A percentile compares a stretch with the other conserved stretches of the same genome.
phyloP scores from a whole-genome alignment of 2,329 filamentous ascomycete genomes.

The Capronia epimyces region DNA sequence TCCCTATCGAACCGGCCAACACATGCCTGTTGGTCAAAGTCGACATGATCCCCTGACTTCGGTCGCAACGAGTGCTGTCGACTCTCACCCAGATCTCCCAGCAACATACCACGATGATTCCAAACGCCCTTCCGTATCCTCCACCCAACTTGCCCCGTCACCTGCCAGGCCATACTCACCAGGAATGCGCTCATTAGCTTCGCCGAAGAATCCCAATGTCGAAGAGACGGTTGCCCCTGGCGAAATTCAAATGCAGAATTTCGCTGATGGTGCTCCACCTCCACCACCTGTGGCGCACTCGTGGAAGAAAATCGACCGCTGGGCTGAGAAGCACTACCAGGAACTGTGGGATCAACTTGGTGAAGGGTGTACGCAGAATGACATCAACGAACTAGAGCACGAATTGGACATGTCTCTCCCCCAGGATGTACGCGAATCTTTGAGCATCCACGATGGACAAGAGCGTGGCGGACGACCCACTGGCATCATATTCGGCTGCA shows the following conservation, averaged over 20 bases:
- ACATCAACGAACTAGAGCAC: constrained; percentile 94
- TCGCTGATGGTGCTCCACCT: constrained; percentile 84
- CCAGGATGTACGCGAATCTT: constrained; percentile 85
- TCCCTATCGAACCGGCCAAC: constrained; percentile 82
- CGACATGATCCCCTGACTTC: constrained; percentile 78
- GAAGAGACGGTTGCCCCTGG: constrained; percentile 53
- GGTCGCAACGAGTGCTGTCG: constrained; percentile 75
- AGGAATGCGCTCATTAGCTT: constrained; percentile 67
- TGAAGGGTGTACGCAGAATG: constrained; percentile 86
- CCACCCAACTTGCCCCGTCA: constrained; percentile 52
- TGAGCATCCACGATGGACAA: constrained; percentile 91
- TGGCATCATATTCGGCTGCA: constrained; percentile 85
- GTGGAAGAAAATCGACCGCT: constrained; percentile 88
- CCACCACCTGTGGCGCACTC: constrained; percentile 82
- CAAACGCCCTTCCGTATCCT: constrained; percentile 47
- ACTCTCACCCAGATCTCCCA: constrained; percentile 79
- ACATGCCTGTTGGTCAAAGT: constrained; percentile 79
- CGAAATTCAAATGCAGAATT: constrained; percentile 95
- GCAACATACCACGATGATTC: constrained; percentile 73
- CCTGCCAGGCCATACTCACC: constrained; percentile 75
- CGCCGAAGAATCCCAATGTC: constrained; percentile 21
- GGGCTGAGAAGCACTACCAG: constrained; percentile 91
- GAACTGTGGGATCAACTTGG: constrained; percentile 91
- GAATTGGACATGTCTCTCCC: constrained; percentile 91
- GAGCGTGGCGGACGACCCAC: constrained; percentile 87